Conservation (phyloP, 768 basidiomycete genomes). For the Suillus hirtellus region DNA sequence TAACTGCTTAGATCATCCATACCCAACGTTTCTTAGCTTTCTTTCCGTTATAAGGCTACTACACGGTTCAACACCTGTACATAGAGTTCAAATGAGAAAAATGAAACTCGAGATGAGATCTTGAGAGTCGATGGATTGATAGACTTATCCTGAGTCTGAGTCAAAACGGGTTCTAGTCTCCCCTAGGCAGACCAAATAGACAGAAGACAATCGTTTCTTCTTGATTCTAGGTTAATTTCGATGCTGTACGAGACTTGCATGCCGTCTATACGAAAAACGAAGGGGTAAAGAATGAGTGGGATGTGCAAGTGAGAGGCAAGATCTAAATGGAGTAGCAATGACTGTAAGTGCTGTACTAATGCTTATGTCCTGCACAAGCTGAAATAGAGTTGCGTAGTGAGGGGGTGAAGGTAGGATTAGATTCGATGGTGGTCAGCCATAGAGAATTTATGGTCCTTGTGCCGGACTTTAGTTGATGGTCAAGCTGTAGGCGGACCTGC, state of each 20-base stretch:
- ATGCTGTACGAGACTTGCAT: not conserved
- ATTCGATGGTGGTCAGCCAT: not conserved
- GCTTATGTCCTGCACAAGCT: not conserved
- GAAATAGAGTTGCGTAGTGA: not conserved
- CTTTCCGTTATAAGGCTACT: not conserved
- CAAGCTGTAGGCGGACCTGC: slow-evolving; percentile 47
- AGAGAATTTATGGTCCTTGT: not conserved
- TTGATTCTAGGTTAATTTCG: not conserved
- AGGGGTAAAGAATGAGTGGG: not conserved
- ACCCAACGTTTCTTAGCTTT: not conserved
- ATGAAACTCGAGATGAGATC: not conserved
- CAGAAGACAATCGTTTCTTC: not conserved
- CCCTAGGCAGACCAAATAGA: not conserved
- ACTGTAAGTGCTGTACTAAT: no score
- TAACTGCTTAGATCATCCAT: not conserved
- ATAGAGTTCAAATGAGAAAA: not conserved
- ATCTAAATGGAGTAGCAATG: not conserved
- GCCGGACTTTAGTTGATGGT: slow-evolving; percentile 39
- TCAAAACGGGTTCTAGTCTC: not conserved
- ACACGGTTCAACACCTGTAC: not conserved
- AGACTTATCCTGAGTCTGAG: not conserved
- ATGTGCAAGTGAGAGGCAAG: not conserved
- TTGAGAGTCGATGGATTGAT: not conserved
- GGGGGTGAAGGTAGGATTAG: not conserved
- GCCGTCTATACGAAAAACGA: not conserved